Percentiles rank a stretch among this genome's conserved stretches.
These are phyloP conservation scores for Trichoderma breve DNA, from an alignment of 2,329 filamentous ascomycete genomes.

Conservation along the genomic window DNA sequence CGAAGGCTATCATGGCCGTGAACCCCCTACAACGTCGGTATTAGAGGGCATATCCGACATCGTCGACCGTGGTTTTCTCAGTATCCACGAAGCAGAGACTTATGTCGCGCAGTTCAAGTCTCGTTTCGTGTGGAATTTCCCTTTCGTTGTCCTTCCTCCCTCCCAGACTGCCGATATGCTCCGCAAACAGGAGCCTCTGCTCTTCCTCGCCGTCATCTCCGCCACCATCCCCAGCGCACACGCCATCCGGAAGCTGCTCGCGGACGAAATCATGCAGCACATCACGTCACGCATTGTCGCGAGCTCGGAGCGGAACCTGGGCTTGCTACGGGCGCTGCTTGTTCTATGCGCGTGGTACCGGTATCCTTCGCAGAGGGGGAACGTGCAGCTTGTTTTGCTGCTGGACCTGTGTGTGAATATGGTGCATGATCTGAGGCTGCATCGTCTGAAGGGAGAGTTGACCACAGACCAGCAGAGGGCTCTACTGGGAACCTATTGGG, in stretches of 20 bases:
- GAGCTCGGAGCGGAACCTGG: conserved; percentile 19
- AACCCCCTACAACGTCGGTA: not conserved
- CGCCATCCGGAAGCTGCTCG: conserved; percentile 5
- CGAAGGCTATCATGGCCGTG: conserved; percentile 2
- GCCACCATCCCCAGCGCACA: conserved; percentile 10
- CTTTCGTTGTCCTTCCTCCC: conserved; percentile 14
- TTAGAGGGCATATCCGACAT: conserved; percentile 18
- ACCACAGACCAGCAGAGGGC: conserved; percentile 16
- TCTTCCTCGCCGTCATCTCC: conserved; percentile 18
- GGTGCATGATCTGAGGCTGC: conserved; percentile 12
- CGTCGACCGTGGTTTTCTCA: conserved; percentile 15
- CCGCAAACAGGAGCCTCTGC: conserved; percentile 14
- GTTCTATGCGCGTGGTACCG: conserved; percentile 19
- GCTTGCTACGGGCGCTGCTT: conserved; percentile 14
- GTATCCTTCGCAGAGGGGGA: conserved; percentile 15
- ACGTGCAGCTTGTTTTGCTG: conserved; percentile 17
- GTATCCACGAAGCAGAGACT: not conserved
- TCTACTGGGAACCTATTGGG: conserved; percentile 18
- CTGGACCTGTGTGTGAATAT: conserved; percentile 12
- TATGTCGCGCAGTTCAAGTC: conserved; percentile 11
- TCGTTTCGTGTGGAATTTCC: conserved; percentile 12
- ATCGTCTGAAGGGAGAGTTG: not conserved
- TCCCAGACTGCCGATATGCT: not conserved
- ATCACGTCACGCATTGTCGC: conserved; percentile 18
- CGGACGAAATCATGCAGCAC: conserved; percentile 19